Conservation (phyloP, 192 early-diverging fungal species). For the Backusella psychrophila region DNA sequence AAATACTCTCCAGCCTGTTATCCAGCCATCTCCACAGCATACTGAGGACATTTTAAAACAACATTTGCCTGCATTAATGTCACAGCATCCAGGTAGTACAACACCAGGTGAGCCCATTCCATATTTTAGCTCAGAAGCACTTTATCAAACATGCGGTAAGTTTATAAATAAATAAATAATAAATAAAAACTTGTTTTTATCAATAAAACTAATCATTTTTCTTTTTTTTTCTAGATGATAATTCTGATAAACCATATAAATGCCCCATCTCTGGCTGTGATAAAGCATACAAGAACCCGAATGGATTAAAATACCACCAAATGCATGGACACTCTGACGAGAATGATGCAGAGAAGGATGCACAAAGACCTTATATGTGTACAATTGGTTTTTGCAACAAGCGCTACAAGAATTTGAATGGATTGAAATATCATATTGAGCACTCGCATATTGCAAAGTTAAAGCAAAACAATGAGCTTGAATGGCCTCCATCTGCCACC, state of each 20-base stretch:
- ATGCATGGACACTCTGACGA: constrained; percentile 83
- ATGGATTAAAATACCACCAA: constrained; percentile 96
- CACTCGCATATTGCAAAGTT: constrained; percentile 63
- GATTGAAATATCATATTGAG: constrained; percentile 90
- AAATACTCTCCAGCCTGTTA: not conserved
- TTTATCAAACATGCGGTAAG: constrained; percentile 10
- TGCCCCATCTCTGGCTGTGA: constrained; percentile 66
- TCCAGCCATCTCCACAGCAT: not conserved
- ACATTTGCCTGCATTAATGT: constrained; percentile 7
- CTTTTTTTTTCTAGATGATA: constrained; percentile 2
- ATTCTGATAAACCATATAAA: constrained; percentile 23
- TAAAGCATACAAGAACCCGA: constrained; percentile 98
- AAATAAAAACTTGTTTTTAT: not conserved
- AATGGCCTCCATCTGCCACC: not conserved
- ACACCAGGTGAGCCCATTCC: not conserved
- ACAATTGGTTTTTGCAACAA: constrained; percentile 76
- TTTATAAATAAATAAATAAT: no score
- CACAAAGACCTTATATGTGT: constrained; percentile 69
- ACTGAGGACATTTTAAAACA: constrained; percentile 11
- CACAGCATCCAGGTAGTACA: not conserved
- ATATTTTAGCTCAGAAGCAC: constrained; percentile 11
- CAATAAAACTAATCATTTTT: no score
- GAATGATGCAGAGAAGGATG: constrained; percentile 51
- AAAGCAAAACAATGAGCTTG: not conserved
- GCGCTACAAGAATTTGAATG: constrained; percentile 93